Evolutionary conservation across 2,329 filamentous ascomycete genomes (phyloP), one percentile per base, ranked within the genome.

Genomic region (Blastomyces parvus): DNA sequence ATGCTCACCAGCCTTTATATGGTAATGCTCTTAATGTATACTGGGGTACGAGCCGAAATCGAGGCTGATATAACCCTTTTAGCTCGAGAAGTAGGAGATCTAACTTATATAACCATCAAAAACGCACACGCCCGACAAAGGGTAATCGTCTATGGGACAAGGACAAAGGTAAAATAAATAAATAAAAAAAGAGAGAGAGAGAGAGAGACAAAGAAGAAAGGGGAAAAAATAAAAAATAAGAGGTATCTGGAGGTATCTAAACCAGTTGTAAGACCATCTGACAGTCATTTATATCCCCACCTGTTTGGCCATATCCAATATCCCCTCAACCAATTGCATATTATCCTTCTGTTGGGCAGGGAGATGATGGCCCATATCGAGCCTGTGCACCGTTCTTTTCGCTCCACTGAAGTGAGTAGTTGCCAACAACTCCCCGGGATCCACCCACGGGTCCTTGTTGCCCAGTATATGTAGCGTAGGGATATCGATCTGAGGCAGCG

Each of bases 381-480:
- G 91, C 72, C 90, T 56, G 7, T 19, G 86, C 0, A 92, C 73
- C 57, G 90, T 65, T 44, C 74, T 80, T 6, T 81, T 77, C 1
- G 77, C 83, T 0, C 78, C 80, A 7, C 76, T 70, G 59, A 83
- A 79, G 70, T 85, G 88, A 71, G 87, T 91, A 61, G 82, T 74
- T 8, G 83, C 72, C 60, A 85, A 70, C 67, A 87, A 69, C 70
- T 80, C 76, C 61, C 81, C 75, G 70, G 89, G 87, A 56, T 82
- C 76, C 25, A 91, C 69, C 0, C 85, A 85, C 0, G 81, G 78
- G 73, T 88, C 85, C n/a, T 77, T 76, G 65, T 85, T 67, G 0
- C 88, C 87, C 74, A 89, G 87, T 0, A 89, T 84, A 75, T 90
- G 87, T 6, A 89, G 73, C 0, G 86, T 88, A 38, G 86, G 86